Conservation (phyloP, 208 protist species). For the Herpetomonas tarakana region DNA sequence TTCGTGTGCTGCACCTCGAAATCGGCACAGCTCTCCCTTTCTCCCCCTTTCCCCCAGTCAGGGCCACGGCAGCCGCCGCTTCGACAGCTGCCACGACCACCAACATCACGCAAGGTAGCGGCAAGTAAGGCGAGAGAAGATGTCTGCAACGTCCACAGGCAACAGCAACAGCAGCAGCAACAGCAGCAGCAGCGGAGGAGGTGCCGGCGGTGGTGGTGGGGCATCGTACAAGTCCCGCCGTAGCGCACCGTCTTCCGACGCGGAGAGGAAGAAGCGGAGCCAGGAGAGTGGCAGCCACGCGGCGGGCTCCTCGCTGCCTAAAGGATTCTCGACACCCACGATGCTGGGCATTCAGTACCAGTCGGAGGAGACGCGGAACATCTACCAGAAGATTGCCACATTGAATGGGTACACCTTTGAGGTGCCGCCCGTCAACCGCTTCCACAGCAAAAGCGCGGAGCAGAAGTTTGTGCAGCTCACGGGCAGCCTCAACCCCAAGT, state of each 20-base stretch:
- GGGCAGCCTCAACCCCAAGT: conserved; percentile 65
- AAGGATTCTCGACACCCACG: conserved; percentile 40
- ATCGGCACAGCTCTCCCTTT: too few species aligned
- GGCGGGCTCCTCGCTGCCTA: conserved; percentile 3
- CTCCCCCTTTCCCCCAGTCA: too few species aligned
- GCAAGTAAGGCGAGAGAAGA: too few species aligned
- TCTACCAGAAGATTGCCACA: conserved; percentile 73
- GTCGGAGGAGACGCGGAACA: conserved; percentile 56
- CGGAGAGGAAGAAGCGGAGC: not conserved
- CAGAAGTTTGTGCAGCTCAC: conserved; percentile 72
- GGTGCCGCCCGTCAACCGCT: conserved; percentile 73
- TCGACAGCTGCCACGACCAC: too few species aligned
- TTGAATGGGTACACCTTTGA: conserved; percentile 78
- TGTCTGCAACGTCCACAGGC: too few species aligned
- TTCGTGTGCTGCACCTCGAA: too few species aligned
- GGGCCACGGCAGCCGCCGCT: too few species aligned
- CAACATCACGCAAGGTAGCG: too few species aligned
- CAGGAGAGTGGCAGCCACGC: not conserved
- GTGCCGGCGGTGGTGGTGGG: not conserved
- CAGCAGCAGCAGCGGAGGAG: not conserved
- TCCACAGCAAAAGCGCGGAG: conserved; percentile 75
- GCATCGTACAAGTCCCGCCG: conserved; percentile 18
- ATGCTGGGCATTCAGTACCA: conserved; percentile 77
- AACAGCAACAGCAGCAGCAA: conserved; percentile 5
- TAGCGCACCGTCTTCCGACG: not conserved